Evolutionary conservation across 345 rosid species (phyloP).

Genomic region (Adansonia digitata): DNA sequence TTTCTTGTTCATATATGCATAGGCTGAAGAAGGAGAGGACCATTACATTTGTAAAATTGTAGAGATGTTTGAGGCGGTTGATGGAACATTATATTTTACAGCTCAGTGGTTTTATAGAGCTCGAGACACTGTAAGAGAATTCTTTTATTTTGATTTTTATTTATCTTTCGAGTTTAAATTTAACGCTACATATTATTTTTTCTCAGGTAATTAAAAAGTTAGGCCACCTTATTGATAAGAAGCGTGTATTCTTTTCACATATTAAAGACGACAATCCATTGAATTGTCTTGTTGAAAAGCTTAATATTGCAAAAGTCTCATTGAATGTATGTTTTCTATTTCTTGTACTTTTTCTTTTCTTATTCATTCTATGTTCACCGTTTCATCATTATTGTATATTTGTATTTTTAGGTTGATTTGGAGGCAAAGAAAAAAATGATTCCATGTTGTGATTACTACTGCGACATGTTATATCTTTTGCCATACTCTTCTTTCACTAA

Average conservation of each 20-base stretch:
- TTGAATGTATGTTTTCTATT: conserved; percentile 30
- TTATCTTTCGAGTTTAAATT: neutral
- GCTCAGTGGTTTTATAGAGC: conserved; percentile 84
- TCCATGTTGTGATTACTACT: conserved; percentile 46
- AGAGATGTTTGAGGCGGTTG: conserved; percentile 54
- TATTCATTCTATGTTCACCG: too few relatives aligned
- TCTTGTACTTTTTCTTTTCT: neutral
- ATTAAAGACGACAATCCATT: conserved; percentile 47
- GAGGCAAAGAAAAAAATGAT: conserved; percentile 23
- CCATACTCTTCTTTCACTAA: conserved; percentile 49
- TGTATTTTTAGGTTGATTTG: conserved; percentile 36
- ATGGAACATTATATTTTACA: conserved; percentile 38
- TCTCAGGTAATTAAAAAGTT: conserved; percentile 43
- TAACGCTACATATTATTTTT: neutral
- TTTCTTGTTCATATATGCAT: neutral
- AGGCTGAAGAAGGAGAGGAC: conserved; percentile 49
- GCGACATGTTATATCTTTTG: conserved; percentile 47
- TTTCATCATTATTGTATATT: neutral
- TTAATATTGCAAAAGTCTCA: conserved; percentile 39
- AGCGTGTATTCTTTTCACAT: conserved; percentile 59
- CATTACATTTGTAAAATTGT: conserved; percentile 47
- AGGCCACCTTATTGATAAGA: conserved; percentile 22
- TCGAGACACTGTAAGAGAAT: conserved; percentile 54
- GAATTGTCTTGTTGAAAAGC: conserved; percentile 41
- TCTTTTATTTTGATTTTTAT: neutral